phyloP scores from a whole-genome alignment of 768 basidiomycete species.

The Boletus fagicola region DNA sequence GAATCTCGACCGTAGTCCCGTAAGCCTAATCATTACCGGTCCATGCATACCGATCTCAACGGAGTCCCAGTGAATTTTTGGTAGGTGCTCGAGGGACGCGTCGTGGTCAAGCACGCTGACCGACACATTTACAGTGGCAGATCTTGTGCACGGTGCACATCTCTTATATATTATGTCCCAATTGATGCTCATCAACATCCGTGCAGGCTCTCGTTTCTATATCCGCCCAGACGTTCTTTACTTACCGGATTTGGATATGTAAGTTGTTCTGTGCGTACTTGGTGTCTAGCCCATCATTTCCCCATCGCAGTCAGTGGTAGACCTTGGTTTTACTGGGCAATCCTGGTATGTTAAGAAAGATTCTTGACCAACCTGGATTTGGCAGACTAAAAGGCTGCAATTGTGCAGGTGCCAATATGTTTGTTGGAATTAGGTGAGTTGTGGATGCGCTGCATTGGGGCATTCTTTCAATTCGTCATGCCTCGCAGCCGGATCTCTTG shows the following conservation, averaged over 20 bases:
- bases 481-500: background rate
- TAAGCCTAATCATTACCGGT: background rate
- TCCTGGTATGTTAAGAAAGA: too few relatives aligned
- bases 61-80: constrained; percentile 1
- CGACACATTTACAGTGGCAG: background rate
- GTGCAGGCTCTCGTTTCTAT: constrained; percentile 7
- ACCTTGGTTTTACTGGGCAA: constrained; percentile 4
- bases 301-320: background rate
- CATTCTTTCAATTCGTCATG: background rate
- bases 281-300: background rate
- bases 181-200: background rate
- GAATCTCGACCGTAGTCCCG: background rate
- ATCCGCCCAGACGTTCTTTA: constrained; percentile 6
- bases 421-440: constrained; percentile 7
- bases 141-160: background rate
- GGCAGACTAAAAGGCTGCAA: too few relatives aligned
- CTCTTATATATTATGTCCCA: too few relatives aligned
- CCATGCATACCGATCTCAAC: background rate
- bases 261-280: background rate
- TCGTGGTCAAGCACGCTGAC: background rate
- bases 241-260: constrained; percentile 14
- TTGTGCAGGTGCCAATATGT: background rate
- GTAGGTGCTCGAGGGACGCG: background rate
- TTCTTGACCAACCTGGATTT: background rate
- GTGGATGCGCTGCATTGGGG: background rate